Evolutionary conservation across 768 basidiomycete genomes (phyloP).

Genomic region (Leccinum obscurum): DNA sequence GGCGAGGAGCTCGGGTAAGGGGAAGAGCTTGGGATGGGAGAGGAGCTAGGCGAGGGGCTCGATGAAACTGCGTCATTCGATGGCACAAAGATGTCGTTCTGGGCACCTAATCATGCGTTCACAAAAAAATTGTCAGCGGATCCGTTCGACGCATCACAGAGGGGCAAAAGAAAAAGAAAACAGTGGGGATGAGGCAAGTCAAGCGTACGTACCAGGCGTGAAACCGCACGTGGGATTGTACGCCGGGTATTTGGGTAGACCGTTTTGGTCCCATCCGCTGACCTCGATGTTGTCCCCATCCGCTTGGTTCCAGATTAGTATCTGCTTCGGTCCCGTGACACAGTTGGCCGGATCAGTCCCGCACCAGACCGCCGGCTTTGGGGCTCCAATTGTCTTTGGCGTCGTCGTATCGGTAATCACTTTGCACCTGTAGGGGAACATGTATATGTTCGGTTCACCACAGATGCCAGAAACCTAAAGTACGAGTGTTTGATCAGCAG

Average conservation of each 20-base stretch:
- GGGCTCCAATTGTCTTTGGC: conserved; percentile 7
- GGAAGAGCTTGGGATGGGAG: neutral
- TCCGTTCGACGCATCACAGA: neutral
- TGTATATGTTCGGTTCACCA: conserved; percentile 10
- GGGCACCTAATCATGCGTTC: conserved; percentile 13
- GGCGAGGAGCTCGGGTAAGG: neutral
- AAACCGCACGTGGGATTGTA: conserved; percentile 21
- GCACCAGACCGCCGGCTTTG: conserved; percentile 8
- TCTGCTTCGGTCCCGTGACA: conserved; percentile 12
- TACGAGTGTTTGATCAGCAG: neutral
- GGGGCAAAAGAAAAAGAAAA: neutral
- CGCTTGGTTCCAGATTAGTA: neutral
- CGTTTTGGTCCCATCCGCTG: conserved; percentile 1
- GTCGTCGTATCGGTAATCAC: neutral
- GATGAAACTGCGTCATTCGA: no score
- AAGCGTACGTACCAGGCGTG: conserved; percentile 7
- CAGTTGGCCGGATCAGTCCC: conserved; percentile 5
- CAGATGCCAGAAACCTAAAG: conserved; percentile 9
- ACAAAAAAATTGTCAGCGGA: neutral
- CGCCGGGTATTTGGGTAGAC: neutral
- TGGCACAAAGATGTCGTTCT: conserved; percentile 17
- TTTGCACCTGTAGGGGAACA: conserved; percentile 1
- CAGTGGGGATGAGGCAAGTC: no score
- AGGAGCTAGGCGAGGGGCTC: neutral
- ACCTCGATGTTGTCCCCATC: conserved; percentile 12